phyloP scores from a whole-genome alignment of 163 green algal genomes.

The Coccomyxa subellipsoidea region DNA sequence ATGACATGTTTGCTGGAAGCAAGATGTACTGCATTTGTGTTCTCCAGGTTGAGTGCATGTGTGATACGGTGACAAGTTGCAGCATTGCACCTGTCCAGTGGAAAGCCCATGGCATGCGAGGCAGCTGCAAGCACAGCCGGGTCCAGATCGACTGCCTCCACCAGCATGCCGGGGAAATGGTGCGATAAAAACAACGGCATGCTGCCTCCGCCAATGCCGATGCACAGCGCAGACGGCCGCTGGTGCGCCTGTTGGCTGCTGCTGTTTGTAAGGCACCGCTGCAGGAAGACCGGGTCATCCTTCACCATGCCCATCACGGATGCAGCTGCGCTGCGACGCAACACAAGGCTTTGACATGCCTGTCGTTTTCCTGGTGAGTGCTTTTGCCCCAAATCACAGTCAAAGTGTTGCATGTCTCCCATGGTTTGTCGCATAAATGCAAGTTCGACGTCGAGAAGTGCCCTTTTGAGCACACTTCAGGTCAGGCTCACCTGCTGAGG shows the following conservation, averaged over 20 bases:
- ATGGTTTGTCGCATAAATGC: not conserved
- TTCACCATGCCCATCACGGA: constrained; percentile 21
- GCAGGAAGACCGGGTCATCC: not conserved
- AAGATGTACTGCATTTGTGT: not conserved
- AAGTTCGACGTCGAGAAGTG: not conserved
- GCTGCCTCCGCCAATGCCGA: constrained; percentile 57
- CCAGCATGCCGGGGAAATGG: constrained; percentile 44
- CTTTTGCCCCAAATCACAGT: not conserved
- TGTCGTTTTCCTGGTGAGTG: not conserved
- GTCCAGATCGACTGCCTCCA: constrained; percentile 52
- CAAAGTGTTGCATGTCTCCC: not conserved
- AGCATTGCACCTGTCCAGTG: constrained; percentile 7
- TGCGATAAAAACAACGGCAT: constrained; percentile 57
- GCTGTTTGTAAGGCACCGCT: constrained; percentile 3
- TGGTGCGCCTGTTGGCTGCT: not conserved
- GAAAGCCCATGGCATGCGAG: constrained; percentile 49
- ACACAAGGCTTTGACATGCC: not conserved
- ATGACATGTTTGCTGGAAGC: not conserved
- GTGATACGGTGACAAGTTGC: not conserved
- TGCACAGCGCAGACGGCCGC: constrained; percentile 29
- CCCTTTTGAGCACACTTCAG: not conserved
- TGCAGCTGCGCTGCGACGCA: constrained; percentile 19
- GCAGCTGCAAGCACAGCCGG: constrained; percentile 51
- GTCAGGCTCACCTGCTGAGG: constrained; percentile 21
- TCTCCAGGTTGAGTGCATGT: not conserved